Conservation (phyloP, 441 rosid species). For the Corymbia calophylla region DNA sequence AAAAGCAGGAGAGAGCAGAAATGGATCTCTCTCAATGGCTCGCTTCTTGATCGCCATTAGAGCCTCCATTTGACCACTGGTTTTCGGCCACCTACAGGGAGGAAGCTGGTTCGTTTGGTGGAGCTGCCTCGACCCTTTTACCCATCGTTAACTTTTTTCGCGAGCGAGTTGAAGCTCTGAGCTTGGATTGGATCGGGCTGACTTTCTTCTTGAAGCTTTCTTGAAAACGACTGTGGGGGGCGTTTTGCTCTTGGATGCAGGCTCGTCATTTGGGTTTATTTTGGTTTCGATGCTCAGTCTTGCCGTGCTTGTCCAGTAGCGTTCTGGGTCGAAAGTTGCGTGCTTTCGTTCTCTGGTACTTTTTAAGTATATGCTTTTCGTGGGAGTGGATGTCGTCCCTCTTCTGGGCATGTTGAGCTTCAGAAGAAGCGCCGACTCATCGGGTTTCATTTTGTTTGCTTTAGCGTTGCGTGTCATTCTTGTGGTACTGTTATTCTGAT, state of each 20-base stretch:
- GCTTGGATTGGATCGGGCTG: not conserved
- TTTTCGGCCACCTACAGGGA: not conserved
- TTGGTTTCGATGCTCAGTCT: not conserved
- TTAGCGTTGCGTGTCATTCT: not conserved
- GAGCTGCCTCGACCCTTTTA: not conserved
- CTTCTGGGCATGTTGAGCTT: not conserved
- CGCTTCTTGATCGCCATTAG: not conserved
- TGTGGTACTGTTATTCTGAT: not conserved
- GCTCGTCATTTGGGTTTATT: not conserved
- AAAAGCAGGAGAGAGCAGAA: not conserved
- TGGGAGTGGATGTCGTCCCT: not conserved
- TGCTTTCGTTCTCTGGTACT: not conserved
- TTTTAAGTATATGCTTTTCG: not conserved
- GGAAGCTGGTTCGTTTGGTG: not conserved
- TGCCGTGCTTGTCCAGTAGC: not conserved
- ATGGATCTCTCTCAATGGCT: not conserved
- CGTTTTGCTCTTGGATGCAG: not conserved
- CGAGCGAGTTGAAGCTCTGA: not conserved
- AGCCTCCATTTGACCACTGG: not conserved
- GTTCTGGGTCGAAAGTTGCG: not conserved
- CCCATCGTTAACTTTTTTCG: not conserved
- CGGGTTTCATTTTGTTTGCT: not conserved
- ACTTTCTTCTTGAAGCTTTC: not conserved
- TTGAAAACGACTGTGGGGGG: not conserved
- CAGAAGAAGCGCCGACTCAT: not conserved